Evolutionary conservation across 805 yeast species (phyloP), one percentile per base, ranked within the genome.

Genomic region (Kuraishia borneana): DNA sequence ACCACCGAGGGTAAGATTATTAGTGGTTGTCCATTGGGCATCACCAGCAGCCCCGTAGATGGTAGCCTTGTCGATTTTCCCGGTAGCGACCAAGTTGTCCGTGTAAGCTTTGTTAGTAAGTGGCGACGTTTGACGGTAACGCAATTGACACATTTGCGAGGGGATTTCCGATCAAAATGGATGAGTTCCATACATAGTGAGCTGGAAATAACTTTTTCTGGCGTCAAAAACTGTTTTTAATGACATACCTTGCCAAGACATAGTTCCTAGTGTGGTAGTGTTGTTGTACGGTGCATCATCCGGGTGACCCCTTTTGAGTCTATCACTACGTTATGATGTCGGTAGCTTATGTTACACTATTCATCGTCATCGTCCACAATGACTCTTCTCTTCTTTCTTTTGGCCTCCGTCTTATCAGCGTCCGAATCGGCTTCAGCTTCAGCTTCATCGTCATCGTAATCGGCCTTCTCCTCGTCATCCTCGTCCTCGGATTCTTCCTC

Each of bases 41-140:
- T 88, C 95, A 31, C 98, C 98, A 10, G 94, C 95, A 45, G 83
- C 80, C 7, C 96, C 88, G 61, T 83, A 88, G 45, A 92, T 75
- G 28, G 94, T 92, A 22, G 97, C 96, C 57, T 76, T 76, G 63
- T 89, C 96, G 44, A 92, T 68, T 58, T 83, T 84, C 42, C 85
- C 84, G 34, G 96, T 82, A 37, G 79, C 83, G 45, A 82, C 63
- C 46, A 92, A 76, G 63, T 87, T 89, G 57, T 92, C 97, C 36
- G 96, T 87, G 71, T 92, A 92, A 40, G 96, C 96, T 87, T 37
- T 23, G 37, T 27, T 13, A 30, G 36, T 22, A 18, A 30, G 34
- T 36, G 33, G 37, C 18, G 22, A 9, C 17, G 23, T 13, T 12
- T 27, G 30, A 16, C 18, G n/a, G n/a, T n/a, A n/a, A n/a, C n/a